These are phyloP conservation scores for Pyrenochaeta sp. DNA, from an alignment of 2,329 filamentous ascomycete genomes.

Conservation along the genomic window DNA sequence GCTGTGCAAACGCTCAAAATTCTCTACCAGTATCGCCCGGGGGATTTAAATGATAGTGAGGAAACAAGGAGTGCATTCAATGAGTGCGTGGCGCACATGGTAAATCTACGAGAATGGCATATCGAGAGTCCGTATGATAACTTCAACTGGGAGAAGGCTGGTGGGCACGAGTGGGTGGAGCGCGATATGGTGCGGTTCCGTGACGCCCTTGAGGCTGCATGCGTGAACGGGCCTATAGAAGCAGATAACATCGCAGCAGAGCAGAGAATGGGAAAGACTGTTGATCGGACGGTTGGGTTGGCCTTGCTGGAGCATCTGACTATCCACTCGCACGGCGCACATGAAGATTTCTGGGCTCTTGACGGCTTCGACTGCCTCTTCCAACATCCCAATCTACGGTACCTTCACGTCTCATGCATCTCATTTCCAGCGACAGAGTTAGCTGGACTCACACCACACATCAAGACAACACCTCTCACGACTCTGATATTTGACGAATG, in stretches of 20 bases:
- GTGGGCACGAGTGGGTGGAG: slow-evolving; percentile 41
- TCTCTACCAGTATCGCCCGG: slow-evolving; percentile 35
- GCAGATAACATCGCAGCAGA: slow-evolving; percentile 22
- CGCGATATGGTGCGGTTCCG: slow-evolving; percentile 45
- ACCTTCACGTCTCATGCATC: slow-evolving; percentile 45
- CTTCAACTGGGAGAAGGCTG: slow-evolving; percentile 37
- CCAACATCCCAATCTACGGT: slow-evolving; percentile 43
- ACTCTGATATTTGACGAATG: slow-evolving; percentile 49
- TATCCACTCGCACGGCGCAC: slow-evolving; percentile 45
- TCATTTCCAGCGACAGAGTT: slow-evolving; percentile 28
- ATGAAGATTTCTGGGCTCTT: slow-evolving; percentile 44
- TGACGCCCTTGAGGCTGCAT: slow-evolving; percentile 35
- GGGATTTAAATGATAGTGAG: slow-evolving; percentile 27
- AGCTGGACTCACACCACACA: slow-evolving; percentile 27
- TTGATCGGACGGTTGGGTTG: slow-evolving; percentile 32
- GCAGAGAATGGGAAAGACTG: slow-evolving; percentile 14
- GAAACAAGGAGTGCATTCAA: slow-evolving; percentile 39
- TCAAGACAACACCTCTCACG: slow-evolving; percentile 36
- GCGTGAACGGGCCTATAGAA: slow-evolving; percentile 25
- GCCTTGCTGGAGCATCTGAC: slow-evolving; percentile 40
- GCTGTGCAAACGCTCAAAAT: slow-evolving; percentile 45
- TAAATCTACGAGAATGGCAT: slow-evolving; percentile 41
- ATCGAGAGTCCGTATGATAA: slow-evolving; percentile 49
- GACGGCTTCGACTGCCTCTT: slow-evolving; percentile 45
- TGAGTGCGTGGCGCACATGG: slow-evolving; percentile 38